Evolutionary conservation across 768 basidiomycete species (phyloP).

Genomic region (Phlegmacium glaucopus): DNA sequence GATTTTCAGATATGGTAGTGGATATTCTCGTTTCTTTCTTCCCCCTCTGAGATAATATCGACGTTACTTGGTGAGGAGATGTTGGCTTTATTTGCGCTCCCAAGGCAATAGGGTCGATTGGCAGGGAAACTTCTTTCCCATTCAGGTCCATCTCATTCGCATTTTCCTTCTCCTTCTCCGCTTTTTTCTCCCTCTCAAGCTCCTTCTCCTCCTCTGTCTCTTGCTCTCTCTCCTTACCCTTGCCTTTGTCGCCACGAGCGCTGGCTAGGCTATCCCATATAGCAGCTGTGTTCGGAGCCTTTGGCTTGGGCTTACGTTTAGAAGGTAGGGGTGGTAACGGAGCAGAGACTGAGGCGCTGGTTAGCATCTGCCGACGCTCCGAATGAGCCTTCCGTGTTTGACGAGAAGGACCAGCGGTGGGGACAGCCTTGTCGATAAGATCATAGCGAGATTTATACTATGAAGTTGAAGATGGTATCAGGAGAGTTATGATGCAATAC

Average conservation of each 20-base stretch:
- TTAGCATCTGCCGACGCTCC: constrained; percentile 42
- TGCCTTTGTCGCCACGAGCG: constrained; percentile 13
- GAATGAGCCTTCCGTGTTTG: constrained; percentile 58
- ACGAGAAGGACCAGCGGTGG: constrained; percentile 46
- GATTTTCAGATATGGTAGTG: not conserved
- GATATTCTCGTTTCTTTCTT: no score
- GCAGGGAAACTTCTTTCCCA: no score
- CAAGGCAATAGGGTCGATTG: no score
- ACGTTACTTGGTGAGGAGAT: no score
- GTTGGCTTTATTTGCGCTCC: no score
- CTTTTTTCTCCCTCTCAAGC: not conserved
- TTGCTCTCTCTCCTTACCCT: constrained; percentile 24
- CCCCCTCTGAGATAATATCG: no score
- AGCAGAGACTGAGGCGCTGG: constrained; percentile 30
- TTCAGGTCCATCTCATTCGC: no score
- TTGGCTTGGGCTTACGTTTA: constrained; percentile 24
- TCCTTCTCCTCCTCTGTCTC: constrained; percentile 6
- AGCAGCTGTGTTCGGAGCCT: constrained; percentile 20
- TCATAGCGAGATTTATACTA: constrained; percentile 65
- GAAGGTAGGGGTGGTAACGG: constrained; percentile 16
- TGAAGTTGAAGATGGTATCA: constrained; percentile 3
- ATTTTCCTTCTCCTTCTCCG: no score
- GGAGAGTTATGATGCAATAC: not conserved
- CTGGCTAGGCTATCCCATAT: constrained; percentile 27
- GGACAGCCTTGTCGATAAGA: constrained; percentile 47